Evolutionary conservation across 2,329 filamentous ascomycete genomes (phyloP).

Genomic region (Epichloe scottii): DNA sequence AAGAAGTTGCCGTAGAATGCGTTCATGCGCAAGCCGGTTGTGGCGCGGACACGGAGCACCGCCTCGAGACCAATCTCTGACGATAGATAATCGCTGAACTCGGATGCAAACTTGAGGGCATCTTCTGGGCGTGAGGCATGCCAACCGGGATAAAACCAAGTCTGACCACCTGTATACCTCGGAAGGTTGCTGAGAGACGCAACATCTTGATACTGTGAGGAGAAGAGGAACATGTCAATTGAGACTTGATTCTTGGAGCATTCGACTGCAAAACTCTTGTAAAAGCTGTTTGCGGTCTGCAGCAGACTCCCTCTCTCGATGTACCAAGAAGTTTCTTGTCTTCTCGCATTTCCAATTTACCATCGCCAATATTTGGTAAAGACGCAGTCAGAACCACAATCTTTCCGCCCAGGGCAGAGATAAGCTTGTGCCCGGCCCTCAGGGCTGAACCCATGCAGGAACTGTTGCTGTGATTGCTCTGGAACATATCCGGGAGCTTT

Average conservation of each 20-base stretch:
- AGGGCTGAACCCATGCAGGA: slow-evolving; percentile 95
- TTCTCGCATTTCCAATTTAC: slow-evolving; percentile 84
- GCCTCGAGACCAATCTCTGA: slow-evolving; percentile 93
- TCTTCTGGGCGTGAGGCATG: slow-evolving; percentile 89
- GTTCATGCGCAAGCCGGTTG: slow-evolving; percentile 88
- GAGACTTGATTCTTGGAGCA: slow-evolving; percentile 98
- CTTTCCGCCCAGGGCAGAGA: slow-evolving; percentile 88
- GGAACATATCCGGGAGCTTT: slow-evolving; percentile 93
- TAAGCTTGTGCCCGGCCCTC: slow-evolving; percentile 87
- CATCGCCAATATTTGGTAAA: slow-evolving; percentile 78
- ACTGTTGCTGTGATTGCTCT: slow-evolving; percentile 75
- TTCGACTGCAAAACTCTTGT: slow-evolving; percentile 97
- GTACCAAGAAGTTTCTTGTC: slow-evolving; percentile 94
- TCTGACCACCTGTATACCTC: slow-evolving; percentile 92
- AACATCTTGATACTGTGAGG: slow-evolving; percentile 92
- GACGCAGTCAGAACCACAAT: slow-evolving; percentile 84
- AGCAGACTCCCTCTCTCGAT: slow-evolving; percentile 77
- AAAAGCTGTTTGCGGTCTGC: slow-evolving; percentile 90
- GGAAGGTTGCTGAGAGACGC: slow-evolving; percentile 92
- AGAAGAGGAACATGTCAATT: slow-evolving; percentile 96
- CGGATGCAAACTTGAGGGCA: slow-evolving; percentile 92
- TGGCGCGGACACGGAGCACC: slow-evolving; percentile 87
- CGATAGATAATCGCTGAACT: slow-evolving; percentile 95
- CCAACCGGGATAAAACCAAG: slow-evolving; percentile 97
- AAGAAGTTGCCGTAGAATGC: slow-evolving; percentile 99